Base-by-base conservation (phyloP, 2,329 filamentous ascomycete genomes). In the Hymenoscyphus albidus region DNA sequence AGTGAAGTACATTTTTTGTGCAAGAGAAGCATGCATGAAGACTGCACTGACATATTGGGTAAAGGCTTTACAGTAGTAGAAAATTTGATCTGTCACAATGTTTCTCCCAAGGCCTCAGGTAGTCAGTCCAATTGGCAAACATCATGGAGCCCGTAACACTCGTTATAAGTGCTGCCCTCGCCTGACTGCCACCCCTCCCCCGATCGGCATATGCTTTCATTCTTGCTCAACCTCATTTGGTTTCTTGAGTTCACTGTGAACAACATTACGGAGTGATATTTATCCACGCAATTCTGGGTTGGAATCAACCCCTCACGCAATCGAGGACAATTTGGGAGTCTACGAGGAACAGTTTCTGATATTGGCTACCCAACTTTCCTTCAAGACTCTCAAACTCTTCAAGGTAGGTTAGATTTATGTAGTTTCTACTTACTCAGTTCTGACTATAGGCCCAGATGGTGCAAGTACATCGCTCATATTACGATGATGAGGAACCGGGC, bases 401-500 rank as follows among this genome's bases (percentile, higher is more conserved):
- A 54, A 54, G 22, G 48, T 54, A 27, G 10, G 44, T 54, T 13
- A 13, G 18, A 13, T 7, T 4, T 27, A 10, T 18, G 6, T 12
- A 12, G 18, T 54, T 27, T 22, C 48, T 54, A 38, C 32, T 58
- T 27, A n/a, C 31, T 39, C 22, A 14, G 16, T 58, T 38, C 16
- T 40, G 56, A 58, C 16, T 22, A n/a, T 18, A 58, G 56, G 38
- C 38, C 12, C 38, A 39, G 32, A 58, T 38, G 38, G 58, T 54
- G 57, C 44, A 62, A 51, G 55, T 57, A 38, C 48, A 40, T 40
- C 31, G 27, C 31, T 61, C 27, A 38, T 71, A 69, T 60, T 70
- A 64, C 42, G 66, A 68, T 12, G 69, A 72, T 27, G 72, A 74
- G n/a, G 70, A 70, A 31, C 58, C 64, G 10, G 59, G 66, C 16